Percentiles rank a stretch among this genome's conserved stretches.
Conservation (phyloP, 345 rosid genomes). For the Gossypioides kirkii region DNA sequence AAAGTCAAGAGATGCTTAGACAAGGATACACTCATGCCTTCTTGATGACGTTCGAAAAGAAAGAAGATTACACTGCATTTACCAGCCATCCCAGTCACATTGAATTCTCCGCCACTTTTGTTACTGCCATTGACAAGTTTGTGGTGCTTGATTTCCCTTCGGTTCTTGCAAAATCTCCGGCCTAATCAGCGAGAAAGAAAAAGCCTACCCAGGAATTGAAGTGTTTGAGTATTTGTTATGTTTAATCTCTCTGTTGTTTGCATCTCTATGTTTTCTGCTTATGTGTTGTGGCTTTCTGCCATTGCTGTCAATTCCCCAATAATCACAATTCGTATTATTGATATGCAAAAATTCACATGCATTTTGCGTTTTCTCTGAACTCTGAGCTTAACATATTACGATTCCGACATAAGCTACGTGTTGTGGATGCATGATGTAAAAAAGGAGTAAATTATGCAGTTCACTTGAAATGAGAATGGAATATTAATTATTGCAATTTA, state of each 20-base stretch:
- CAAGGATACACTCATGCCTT: slow-evolving; percentile 89
- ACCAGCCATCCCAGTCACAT: slow-evolving; percentile 61
- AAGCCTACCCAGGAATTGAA: neutral
- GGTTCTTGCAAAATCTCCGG: slow-evolving; percentile 41
- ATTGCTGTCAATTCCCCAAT: slow-evolving; percentile 1
- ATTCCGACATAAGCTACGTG: too few species aligned
- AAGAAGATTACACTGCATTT: slow-evolving; percentile 67
- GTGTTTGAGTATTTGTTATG: neutral
- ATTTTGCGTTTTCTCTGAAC: slow-evolving; percentile 1
- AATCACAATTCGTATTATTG: slow-evolving; percentile 15
- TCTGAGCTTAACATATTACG: too few species aligned
- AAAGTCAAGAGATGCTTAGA: slow-evolving; percentile 81
- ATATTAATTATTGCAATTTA: too few species aligned
- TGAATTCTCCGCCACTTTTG: slow-evolving; percentile 74
- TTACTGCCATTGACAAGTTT: slow-evolving; percentile 69
- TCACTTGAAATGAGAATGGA: too few species aligned
- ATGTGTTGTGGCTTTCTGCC: neutral
- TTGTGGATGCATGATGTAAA: too few species aligned
- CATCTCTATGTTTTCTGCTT: neutral
- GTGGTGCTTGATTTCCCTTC: slow-evolving; percentile 68
- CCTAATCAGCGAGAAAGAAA: slow-evolving; percentile 10
- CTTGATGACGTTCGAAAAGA: slow-evolving; percentile 68
- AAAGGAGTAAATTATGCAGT: too few species aligned
- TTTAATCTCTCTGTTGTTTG: neutral
- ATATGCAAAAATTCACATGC: slow-evolving; percentile 5